Evolutionary conservation across 2,329 filamentous ascomycete genomes (phyloP), one percentile per base, ranked within the genome.

Genomic region (Trichocomaceae sp.): DNA sequence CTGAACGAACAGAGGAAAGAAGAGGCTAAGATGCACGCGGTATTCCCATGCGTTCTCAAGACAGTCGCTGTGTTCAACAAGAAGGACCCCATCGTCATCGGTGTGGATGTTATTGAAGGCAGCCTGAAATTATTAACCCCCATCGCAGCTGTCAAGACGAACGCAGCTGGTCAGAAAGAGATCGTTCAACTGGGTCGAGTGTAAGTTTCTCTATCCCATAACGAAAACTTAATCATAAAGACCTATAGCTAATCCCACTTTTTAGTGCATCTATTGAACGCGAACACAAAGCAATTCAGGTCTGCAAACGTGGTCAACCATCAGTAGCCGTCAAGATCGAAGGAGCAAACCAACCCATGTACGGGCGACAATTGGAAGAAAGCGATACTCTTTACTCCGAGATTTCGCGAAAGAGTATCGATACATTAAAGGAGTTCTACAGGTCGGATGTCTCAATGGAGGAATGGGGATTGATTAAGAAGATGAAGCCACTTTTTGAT

Each of bases 261-360:
- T 66, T 10, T 66, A 96, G 91, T n/a, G 88, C 88, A 54, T 91
- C 87, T 1, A 99, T 99, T 67, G 92, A 99, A 74, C 86, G 95
- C 69, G 95, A 99, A 63, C 93, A 99, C 82, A 99, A 99, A 78
- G 84, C 93, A 60, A 86, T 99, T 62, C 82, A 80, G 9, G 80
- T 96, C 56, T 95, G 90, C 78, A 99, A 99, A 75, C 92, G 90
- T 76, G 92, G 92, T 51, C 88, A 95, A 68, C 93, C 95, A n/a
- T 95, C 90, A 1, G 95, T 99, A 9, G 93, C 93, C 19, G 80
- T 99, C 77, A 99, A 99, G 80, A 95, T 99, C 65, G 95, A 99
- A 76, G 92, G 90, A 52, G 76, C 85, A 56, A 89, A 92, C 70
- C 93, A 99, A 77, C 95, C 93, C 15, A 83, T 87, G 57, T 99